Percentiles rank a stretch among this genome's conserved stretches.
phyloP scores from a whole-genome alignment of 805 yeast genomes.

The Candida parachauliodes region DNA sequence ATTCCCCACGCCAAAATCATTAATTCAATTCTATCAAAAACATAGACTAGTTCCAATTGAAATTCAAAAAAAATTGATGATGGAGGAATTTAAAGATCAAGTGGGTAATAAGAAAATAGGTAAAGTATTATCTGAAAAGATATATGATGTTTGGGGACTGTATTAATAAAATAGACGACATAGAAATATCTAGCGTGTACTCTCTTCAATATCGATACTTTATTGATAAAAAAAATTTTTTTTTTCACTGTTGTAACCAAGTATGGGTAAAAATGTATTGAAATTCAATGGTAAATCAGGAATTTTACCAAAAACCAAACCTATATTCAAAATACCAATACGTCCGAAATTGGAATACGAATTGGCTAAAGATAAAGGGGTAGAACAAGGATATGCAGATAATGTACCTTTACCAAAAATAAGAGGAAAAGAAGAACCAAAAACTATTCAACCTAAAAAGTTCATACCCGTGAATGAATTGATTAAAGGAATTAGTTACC shows the following conservation, averaged over 20 bases:
- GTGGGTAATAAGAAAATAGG: conserved; percentile 53
- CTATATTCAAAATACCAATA: conserved; percentile 66
- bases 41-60: conserved; percentile 15
- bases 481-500: conserved; percentile 45
- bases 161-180: neutral
- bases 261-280: conserved; percentile 49
- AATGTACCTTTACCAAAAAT: conserved; percentile 66
- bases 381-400: conserved; percentile 65
- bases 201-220: conserved; percentile 1
- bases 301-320: conserved; percentile 72
- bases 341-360: conserved; percentile 47
- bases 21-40: conserved; percentile 47
- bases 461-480: conserved; percentile 59
- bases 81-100: conserved; percentile 34
- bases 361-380: conserved; percentile 39
- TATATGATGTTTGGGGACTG: conserved; percentile 63
- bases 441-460: conserved; percentile 51
- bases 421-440: conserved; percentile 38
- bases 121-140: conserved; percentile 45
- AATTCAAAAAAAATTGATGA: conserved; percentile 28
- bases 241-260: conserved; percentile 1
- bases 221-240: neutral
- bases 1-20: conserved; percentile 64
- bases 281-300: conserved; percentile 71
- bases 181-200: neutral